These are phyloP conservation scores for Sporothrix curviconia DNA, from an alignment of 2,329 filamentous ascomycete genomes.

Conservation along the genomic window DNA sequence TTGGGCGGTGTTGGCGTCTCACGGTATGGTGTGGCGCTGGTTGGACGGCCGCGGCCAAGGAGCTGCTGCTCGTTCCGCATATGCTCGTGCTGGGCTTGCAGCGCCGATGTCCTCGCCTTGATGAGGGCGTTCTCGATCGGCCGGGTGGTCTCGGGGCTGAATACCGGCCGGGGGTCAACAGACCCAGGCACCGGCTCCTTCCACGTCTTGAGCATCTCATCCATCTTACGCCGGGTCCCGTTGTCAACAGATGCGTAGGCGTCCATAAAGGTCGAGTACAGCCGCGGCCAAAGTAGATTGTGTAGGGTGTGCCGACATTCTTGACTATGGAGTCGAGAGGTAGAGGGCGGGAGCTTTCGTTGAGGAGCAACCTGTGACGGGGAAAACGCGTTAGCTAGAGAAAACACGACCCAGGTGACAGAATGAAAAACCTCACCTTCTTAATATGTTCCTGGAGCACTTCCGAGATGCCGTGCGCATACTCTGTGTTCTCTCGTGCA, in stretches of 20 bases:
- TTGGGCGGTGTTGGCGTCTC: slow-evolving; percentile 67
- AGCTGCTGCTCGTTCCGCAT: slow-evolving; percentile 50
- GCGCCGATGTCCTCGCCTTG: slow-evolving; percentile 61
- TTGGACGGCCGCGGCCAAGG: slow-evolving; percentile 36
- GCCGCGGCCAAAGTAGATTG: slow-evolving; percentile 86
- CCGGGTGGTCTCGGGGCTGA: slow-evolving; percentile 75
- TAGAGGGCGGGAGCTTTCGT: slow-evolving; percentile 95
- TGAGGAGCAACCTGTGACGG: slow-evolving; percentile 66
- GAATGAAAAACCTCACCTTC: slow-evolving; percentile 64
- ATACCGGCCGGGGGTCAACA: slow-evolving; percentile 86
- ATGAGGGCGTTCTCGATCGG: slow-evolving; percentile 92
- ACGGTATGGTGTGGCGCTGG: slow-evolving; percentile 53
- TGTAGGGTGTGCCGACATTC: slow-evolving; percentile 97
- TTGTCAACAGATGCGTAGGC: slow-evolving; percentile 85
- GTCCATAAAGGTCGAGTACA: slow-evolving; percentile 95
- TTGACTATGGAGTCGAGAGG: slow-evolving; percentile 98
- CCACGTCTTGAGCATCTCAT: slow-evolving; percentile 97
- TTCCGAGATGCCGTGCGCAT: slow-evolving; percentile 86
- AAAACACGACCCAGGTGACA: too few relatives aligned
- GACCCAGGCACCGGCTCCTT: slow-evolving; percentile 94
- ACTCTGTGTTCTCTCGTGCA: slow-evolving; percentile 93
- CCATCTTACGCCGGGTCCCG: slow-evolving; percentile 79
- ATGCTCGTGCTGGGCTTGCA: slow-evolving; percentile 53
- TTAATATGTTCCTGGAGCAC: slow-evolving; percentile 90
- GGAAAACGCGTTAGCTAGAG: not conserved